Percentiles rank a stretch among this genome's conserved stretches.
phyloP scores from a whole-genome alignment of 345 rosid species.

The Microthlaspi erraticum region DNA sequence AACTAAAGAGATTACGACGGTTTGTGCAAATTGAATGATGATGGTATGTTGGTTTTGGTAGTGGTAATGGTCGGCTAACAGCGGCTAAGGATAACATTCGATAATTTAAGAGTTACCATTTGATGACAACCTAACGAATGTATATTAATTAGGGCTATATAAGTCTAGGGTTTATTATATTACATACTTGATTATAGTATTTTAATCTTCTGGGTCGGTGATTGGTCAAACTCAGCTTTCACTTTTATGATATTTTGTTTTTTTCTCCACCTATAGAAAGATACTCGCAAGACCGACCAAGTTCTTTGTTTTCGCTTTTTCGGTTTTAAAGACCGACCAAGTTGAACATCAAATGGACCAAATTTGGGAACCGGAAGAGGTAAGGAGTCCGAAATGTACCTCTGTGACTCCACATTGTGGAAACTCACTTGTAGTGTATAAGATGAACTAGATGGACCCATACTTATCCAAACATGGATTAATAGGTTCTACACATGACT shows the following conservation, averaged over 20 bases:
- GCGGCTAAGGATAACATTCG: conserved; percentile 44
- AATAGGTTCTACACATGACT: too few relatives aligned
- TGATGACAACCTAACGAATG: conserved; percentile 22
- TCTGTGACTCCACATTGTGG: too few relatives aligned
- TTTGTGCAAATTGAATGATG: conserved; percentile 26
- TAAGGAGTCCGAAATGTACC: too few relatives aligned
- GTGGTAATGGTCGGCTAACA: conserved; percentile 46
- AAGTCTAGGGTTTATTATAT: not conserved
- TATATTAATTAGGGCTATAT: conserved; percentile 20
- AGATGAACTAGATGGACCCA: too few relatives aligned
- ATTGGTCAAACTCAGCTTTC: conserved; percentile 44
- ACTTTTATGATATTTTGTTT: conserved; percentile 32
- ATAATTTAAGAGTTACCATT: conserved; percentile 30
- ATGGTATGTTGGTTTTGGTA: not conserved
- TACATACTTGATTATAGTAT: conserved; percentile 3
- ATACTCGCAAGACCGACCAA: conserved; percentile 40
- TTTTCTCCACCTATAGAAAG: conserved; percentile 31
- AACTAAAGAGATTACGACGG: not conserved
- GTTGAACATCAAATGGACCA: too few relatives aligned
- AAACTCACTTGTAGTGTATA: too few relatives aligned
- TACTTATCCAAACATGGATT: too few relatives aligned
- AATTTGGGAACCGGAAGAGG: too few relatives aligned
- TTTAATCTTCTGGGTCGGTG: conserved; percentile 28
- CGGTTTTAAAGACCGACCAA: conserved; percentile 38
- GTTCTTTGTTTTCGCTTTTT: not conserved